Evolutionary conservation across 179 eudicot species (phyloP).

Genomic region (Spinacia oleracea): DNA sequence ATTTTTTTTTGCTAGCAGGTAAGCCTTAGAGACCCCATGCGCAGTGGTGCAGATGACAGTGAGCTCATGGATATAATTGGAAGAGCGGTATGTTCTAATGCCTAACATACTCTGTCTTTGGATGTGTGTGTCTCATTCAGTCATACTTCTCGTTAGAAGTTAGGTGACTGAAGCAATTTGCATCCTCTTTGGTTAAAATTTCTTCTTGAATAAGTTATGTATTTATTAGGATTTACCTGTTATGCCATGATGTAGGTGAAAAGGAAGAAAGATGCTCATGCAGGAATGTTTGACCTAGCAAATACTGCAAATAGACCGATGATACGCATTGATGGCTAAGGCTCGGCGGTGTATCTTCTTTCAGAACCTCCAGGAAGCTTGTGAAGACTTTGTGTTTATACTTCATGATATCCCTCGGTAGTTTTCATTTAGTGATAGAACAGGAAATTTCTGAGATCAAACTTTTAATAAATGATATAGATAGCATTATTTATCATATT

Average conservation of each 20-base stretch:
- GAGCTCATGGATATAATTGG: slow-evolving; percentile 78
- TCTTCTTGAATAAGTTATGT: neutral
- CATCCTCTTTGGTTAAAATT: neutral
- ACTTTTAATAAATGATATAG: neutral
- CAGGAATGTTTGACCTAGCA: slow-evolving; percentile 95
- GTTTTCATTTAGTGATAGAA: neutral
- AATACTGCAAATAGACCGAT: slow-evolving; percentile 92
- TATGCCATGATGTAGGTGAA: slow-evolving; percentile 54
- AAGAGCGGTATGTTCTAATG: slow-evolving; percentile 63
- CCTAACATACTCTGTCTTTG: too few relatives aligned
- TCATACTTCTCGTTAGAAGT: neutral
- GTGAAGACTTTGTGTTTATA: neutral
- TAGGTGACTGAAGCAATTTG: slow-evolving; percentile 6
- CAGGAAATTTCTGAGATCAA: neutral
- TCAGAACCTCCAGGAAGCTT: slow-evolving; percentile 12
- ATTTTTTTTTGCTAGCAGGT: slow-evolving; percentile 46
- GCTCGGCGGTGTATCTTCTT: slow-evolving; percentile 17
- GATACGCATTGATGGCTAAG: slow-evolving; percentile 95
- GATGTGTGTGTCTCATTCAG: neutral
- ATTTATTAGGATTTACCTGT: neutral
- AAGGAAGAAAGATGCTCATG: slow-evolving; percentile 94
- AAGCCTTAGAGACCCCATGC: slow-evolving; percentile 93
- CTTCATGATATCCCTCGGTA: neutral
- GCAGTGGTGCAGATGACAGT: slow-evolving; percentile 67
- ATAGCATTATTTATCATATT: neutral